Evolutionary conservation across 495 filamentous ascomycete species (phyloP).

Genomic region (Daldinia vernicosa): DNA sequence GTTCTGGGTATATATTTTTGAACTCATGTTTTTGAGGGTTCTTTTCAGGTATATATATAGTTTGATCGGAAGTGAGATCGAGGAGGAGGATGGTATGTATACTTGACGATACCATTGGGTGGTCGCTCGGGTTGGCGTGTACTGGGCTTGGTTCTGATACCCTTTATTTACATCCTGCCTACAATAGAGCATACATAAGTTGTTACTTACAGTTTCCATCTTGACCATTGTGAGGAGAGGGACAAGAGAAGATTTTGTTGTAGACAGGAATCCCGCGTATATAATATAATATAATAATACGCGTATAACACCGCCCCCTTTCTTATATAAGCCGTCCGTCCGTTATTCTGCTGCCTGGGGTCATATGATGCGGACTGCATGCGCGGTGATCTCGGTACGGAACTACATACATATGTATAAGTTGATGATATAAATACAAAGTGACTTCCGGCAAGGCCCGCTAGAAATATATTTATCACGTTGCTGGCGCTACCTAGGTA

Average conservation of each 20-base stretch:
- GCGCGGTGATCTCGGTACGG: background rate
- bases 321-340: background rate
- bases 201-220: background rate
- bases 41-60: background rate
- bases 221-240: background rate
- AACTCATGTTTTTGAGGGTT: background rate
- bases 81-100: background rate
- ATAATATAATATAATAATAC: background rate
- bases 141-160: conserved; percentile 4
- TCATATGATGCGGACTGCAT: background rate
- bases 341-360: conserved; percentile 3
- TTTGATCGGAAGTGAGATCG: background rate
- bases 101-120: background rate
- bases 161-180: background rate
- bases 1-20: background rate
- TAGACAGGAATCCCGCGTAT: background rate
- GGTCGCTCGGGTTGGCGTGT: background rate
- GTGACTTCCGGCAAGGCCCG: background rate
- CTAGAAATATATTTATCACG: background rate
- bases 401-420: background rate
- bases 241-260: background rate
- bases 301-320: background rate
- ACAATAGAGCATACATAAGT: background rate
- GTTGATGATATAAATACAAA: background rate
- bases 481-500: background rate